These are phyloP conservation scores for Vitis rotundifolia DNA, from an alignment of 164 flowering plant genomes.

Conservation along the genomic window DNA sequence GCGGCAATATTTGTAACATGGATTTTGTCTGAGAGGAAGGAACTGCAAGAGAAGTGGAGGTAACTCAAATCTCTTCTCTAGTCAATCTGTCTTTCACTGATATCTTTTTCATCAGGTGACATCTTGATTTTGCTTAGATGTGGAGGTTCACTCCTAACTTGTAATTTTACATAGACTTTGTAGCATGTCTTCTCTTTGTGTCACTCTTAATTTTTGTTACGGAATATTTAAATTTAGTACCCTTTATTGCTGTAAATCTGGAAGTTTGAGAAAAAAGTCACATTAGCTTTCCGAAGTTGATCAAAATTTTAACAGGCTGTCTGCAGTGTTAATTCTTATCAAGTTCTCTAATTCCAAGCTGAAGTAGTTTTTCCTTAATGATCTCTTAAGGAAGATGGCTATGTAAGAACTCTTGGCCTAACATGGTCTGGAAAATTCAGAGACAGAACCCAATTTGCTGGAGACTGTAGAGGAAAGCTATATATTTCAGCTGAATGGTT, in stretches of 20 bases:
- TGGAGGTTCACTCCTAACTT: constrained; percentile 8
- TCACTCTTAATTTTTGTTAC: neutral
- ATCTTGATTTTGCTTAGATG: constrained; percentile 7
- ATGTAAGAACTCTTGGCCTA: too few relatives aligned
- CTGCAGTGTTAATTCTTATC: neutral
- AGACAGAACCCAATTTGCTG: too few relatives aligned
- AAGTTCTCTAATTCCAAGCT: too few relatives aligned
- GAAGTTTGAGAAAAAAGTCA: neutral
- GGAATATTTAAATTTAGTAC: constrained; percentile 1
- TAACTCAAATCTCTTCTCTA: constrained; percentile 26
- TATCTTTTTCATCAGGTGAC: neutral
- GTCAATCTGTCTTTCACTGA: neutral
- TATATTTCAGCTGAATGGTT: too few relatives aligned
- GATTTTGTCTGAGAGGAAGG: constrained; percentile 90
- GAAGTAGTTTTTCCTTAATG: too few relatives aligned
- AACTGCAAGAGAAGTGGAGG: constrained; percentile 90
- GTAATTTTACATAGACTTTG: constrained; percentile 8
- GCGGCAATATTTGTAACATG: constrained; percentile 88
- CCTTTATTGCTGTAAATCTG: constrained; percentile 9
- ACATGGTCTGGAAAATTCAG: too few relatives aligned
- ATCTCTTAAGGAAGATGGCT: too few relatives aligned
- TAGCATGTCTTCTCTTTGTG: constrained; percentile 4
- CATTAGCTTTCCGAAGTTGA: neutral
- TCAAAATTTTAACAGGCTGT: neutral
- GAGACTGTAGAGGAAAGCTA: too few relatives aligned